A percentile compares a stretch with the other conserved stretches of the same genome.
Conservation (phyloP, 495 filamentous ascomycete genomes). For the Elasticomyces elasticus region DNA sequence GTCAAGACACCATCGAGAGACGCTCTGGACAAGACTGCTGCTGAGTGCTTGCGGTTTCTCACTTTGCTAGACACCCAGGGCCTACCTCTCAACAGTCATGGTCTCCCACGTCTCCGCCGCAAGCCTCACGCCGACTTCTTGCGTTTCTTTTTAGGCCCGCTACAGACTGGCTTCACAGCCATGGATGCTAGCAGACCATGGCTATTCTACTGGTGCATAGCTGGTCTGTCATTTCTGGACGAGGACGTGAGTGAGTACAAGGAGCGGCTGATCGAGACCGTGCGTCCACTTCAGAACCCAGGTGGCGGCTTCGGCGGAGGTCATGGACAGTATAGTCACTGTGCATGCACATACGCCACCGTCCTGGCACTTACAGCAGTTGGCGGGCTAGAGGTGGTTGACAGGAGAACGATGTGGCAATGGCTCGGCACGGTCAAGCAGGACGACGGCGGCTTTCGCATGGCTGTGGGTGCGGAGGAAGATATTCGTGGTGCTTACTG, state of each 20-base stretch:
- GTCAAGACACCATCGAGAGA: conserved; percentile 58
- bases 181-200: conserved; percentile 82
- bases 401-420: conserved; percentile 76
- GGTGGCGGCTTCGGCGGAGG: conserved; percentile 88
- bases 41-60: conserved; percentile 62
- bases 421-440: conserved; percentile 83
- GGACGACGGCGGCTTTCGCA: conserved; percentile 68
- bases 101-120: conserved; percentile 63
- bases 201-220: conserved; percentile 85
- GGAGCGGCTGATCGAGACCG: conserved; percentile 58
- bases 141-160: conserved; percentile 50
- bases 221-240: conserved; percentile 60
- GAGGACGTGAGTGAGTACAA: conserved; percentile 63
- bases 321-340: conserved; percentile 77
- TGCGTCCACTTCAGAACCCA: conserved; percentile 68
- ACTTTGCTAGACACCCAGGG: conserved; percentile 33
- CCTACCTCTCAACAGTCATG: conserved; percentile 48
- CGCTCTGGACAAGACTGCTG: conserved; percentile 56
- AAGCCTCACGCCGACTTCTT: conserved; percentile 68
- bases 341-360: conserved; percentile 78
- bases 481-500: conserved; percentile 92
- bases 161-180: conserved; percentile 55
- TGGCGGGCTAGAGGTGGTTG: conserved; percentile 63
- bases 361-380: conserved; percentile 68
- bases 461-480: conserved; percentile 74